Percentiles rank a stretch among this genome's conserved stretches.
These are phyloP conservation scores for Lithospermum erythrorhizon DNA, from an alignment of 257 asterid species.

Conservation along the genomic window DNA sequence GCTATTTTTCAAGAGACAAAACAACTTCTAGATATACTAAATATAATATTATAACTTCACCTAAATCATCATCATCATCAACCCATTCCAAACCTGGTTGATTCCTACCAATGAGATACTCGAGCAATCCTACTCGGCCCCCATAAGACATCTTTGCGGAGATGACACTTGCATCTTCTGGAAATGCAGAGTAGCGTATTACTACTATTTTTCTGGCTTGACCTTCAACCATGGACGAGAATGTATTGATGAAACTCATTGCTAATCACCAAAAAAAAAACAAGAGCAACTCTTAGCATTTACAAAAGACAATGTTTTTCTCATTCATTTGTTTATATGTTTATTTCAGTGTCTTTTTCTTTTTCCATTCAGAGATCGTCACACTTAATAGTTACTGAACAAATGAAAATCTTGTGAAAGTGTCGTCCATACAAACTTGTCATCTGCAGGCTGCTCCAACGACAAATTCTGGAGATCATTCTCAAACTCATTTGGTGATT, in stretches of 20 bases:
- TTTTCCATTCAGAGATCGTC: background rate
- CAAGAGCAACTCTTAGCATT: background rate
- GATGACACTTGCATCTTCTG: background rate
- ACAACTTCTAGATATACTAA: no score
- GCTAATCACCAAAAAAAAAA: no score
- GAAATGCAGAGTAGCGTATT: background rate
- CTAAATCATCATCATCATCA: background rate
- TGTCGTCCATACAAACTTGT: slow-evolving; percentile 72
- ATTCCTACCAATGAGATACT: slow-evolving; percentile 2
- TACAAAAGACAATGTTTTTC: background rate
- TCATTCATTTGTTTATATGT: no score
- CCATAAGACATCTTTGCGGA: background rate
- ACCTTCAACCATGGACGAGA: background rate
- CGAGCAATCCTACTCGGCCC: background rate
- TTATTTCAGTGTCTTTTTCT: background rate
- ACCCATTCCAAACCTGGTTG: background rate
- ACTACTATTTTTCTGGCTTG: background rate
- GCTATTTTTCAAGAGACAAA: no score
- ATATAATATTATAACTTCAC: no score
- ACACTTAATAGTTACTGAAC: slow-evolving; percentile 28
- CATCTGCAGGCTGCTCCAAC: slow-evolving; percentile 41
- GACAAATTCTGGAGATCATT: slow-evolving; percentile 22
- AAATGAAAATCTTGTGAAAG: slow-evolving; percentile 59
- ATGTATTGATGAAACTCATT: no score
- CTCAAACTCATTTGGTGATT: slow-evolving; percentile 22